Evolutionary conservation across 1,139 yeast species (phyloP).

Genomic region (Hansenula lynferdii): DNA sequence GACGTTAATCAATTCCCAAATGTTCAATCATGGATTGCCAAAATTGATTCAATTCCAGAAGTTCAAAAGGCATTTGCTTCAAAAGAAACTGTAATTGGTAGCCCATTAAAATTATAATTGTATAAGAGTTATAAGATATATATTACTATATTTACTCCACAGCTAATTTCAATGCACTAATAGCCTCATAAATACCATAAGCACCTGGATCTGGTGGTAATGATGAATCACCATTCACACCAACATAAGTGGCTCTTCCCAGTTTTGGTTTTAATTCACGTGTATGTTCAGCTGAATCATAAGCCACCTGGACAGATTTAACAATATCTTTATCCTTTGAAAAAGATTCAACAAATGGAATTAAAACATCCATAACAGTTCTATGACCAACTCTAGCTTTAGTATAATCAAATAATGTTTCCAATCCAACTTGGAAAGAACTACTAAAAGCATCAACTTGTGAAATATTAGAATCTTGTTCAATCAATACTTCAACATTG

Average conservation of each 20-base stretch:
- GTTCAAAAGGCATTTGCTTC: constrained; percentile 1
- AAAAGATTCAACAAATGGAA: constrained; percentile 38
- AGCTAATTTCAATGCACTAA: neutral
- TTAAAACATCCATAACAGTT: constrained; percentile 49
- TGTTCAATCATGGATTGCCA: neutral
- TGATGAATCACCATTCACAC: constrained; percentile 14
- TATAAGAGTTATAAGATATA: too few relatives aligned
- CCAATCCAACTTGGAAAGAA: constrained; percentile 27
- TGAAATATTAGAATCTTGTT: constrained; percentile 12
- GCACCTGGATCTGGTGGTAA: constrained; percentile 46
- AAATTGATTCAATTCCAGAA: neutral
- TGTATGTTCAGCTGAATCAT: constrained; percentile 38
- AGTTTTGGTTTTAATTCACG: constrained; percentile 36
- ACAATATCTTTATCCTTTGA: constrained; percentile 24
- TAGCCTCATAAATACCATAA: constrained; percentile 32
- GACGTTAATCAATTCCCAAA: neutral
- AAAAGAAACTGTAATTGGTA: too few relatives aligned
- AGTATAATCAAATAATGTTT: constrained; percentile 36
- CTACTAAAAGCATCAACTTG: constrained; percentile 23
- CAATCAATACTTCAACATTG: constrained; percentile 25
- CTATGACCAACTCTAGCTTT: constrained; percentile 47
- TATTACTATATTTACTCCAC: too few relatives aligned
- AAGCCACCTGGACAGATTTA: constrained; percentile 32
- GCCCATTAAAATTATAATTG: too few relatives aligned
- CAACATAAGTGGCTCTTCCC: constrained; percentile 47